Evolutionary conservation across 768 basidiomycete species (phyloP), one percentile per base, ranked within the genome.

Genomic region (Leccinellum albellum): DNA sequence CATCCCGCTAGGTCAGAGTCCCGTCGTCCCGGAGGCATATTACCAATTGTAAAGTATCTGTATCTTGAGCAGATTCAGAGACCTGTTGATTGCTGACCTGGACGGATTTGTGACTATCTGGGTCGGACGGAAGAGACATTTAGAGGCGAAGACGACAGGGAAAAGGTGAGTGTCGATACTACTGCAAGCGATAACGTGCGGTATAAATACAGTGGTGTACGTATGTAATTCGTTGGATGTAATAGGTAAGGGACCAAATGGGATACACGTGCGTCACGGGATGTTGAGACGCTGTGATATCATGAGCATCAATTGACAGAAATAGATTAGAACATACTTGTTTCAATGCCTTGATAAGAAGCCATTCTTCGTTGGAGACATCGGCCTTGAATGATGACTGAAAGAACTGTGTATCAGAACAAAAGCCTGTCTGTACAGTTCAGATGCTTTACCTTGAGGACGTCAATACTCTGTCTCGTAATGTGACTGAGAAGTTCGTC

Each of bases 401-500:
- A 24, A 65, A 51, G 57, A 47, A 21, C 12, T 2, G 23, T 33
- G 26, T 29, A 47, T 64, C 56, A 64, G 55, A 51, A 42, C 12
- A 21, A 50, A 26, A 53, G 40, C n/a, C n/a, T 24, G 52, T 32
- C 33, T 29, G 24, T 40, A 24, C n/a, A 21, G 35, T 33, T 31
- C 54, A 17, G 21, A 42, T 50, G 7, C 54, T 65, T 35, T 65
- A 90, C 87, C 89, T 98, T 98, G 46, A 98, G 80, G 9, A 95
- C 91, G 72, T 98, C 97, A 61, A 99, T 98, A 64, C 91, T 94
- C 72, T 88, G 86, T 48, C 96, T 84, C 32, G 91, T 89, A 69
- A 99, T 88, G 59, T 89, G 88, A 53, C 93, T 94, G 52, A 94
- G 79, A 37, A 98, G 71, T 64, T 98, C 97, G 70, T 98, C 95